Percentiles rank a stretch among this genome's conserved stretches.
Conservation (phyloP, 2,329 filamentous ascomycete genomes). For the Neonectria coccinea region DNA sequence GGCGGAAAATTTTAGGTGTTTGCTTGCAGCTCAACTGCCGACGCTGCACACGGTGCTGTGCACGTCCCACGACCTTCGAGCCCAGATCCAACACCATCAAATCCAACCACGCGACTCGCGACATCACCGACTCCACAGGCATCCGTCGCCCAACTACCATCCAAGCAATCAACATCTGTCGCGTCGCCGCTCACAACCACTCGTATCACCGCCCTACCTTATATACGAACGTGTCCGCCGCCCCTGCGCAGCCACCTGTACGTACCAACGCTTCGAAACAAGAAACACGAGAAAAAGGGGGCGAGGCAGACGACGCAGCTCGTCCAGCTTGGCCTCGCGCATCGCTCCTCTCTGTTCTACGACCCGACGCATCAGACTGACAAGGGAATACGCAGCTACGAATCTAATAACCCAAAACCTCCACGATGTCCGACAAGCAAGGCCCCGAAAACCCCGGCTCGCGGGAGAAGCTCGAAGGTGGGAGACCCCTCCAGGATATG, state of each 20-base stretch:
- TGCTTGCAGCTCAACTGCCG: slow-evolving; percentile 8
- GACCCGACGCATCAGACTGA: slow-evolving; percentile 20
- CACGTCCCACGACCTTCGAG: slow-evolving; percentile 27
- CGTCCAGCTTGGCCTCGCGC: slow-evolving; percentile 7
- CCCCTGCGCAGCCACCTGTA: slow-evolving; percentile 16
- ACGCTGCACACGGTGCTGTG: slow-evolving; percentile 13
- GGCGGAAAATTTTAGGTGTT: slow-evolving; percentile 1
- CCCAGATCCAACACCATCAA: neutral
- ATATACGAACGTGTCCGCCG: slow-evolving; percentile 13
- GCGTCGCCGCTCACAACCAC: slow-evolving; percentile 14
- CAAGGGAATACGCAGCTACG: slow-evolving; percentile 11
- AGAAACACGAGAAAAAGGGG: slow-evolving; percentile 18
- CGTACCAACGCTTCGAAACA: slow-evolving; percentile 24
- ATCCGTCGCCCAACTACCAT: slow-evolving; percentile 5
- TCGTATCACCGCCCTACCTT: slow-evolving; percentile 6
- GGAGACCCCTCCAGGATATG: slow-evolving; percentile 36
- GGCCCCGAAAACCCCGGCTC: slow-evolving; percentile 59
- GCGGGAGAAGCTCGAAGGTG: slow-evolving; percentile 83
- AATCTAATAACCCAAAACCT: slow-evolving; percentile 14
- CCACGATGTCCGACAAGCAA: slow-evolving; percentile 55
- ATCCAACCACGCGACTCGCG: slow-evolving; percentile 27
- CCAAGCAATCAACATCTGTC: slow-evolving; percentile 14
- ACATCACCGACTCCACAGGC: slow-evolving; percentile 12
- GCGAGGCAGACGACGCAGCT: slow-evolving; percentile 11
- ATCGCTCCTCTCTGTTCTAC: slow-evolving; percentile 12